phyloP scores from a whole-genome alignment of 331 rosid species.

The Cucumis variabilis region DNA sequence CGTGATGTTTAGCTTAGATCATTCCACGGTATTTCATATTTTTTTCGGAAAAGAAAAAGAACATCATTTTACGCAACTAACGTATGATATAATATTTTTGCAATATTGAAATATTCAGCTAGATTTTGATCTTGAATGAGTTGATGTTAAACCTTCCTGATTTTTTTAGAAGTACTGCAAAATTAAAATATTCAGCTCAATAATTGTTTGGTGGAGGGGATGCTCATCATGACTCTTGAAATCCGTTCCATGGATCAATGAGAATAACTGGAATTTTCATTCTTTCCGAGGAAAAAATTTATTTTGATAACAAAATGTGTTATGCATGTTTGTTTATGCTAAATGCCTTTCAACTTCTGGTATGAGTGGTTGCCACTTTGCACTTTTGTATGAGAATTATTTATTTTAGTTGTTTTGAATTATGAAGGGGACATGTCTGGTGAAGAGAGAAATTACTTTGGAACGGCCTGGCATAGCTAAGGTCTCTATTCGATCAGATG shows the following conservation, averaged over 20 bases:
- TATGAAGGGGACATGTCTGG: slow-evolving; percentile 67
- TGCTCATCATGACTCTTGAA: not conserved
- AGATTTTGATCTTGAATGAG: not conserved
- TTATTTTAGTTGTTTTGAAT: slow-evolving; percentile 9
- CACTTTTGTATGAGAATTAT: not conserved
- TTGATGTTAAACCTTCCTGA: not conserved
- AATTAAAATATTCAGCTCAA: not conserved
- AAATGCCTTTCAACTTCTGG: not conserved
- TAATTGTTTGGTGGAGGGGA: not conserved
- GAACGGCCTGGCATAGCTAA: slow-evolving; percentile 90
- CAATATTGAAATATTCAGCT: slow-evolving; percentile 15
- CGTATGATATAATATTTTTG: not conserved
- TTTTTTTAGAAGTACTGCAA: not conserved
- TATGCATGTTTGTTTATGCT: not conserved
- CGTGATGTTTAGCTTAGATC: slow-evolving; percentile 78
- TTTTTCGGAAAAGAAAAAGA: no score
- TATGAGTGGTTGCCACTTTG: not conserved
- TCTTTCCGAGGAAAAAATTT: not conserved
- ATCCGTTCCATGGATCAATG: not conserved
- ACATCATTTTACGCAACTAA: not conserved
- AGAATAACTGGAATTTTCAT: not conserved
- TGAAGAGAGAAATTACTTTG: slow-evolving; percentile 74
- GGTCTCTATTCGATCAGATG: slow-evolving; percentile 80
- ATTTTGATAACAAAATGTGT: not conserved
- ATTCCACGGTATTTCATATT: slow-evolving; percentile 63